Conservation (phyloP, 352 stramenopile species). For the Phytophthora podocarpi region DNA sequence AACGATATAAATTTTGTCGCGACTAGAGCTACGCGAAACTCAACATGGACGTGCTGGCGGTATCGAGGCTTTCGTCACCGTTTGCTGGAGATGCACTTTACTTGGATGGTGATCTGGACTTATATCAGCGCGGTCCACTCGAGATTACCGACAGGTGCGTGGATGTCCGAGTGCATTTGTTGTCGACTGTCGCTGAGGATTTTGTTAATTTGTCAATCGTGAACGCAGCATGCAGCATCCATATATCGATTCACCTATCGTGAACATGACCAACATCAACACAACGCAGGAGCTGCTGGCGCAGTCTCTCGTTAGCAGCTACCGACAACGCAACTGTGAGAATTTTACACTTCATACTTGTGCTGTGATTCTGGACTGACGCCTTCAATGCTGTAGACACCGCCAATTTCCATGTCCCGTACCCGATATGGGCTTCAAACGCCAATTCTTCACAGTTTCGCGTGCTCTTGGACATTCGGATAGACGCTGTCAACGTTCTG, state of each 20-base stretch:
- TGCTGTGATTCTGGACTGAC: not conserved
- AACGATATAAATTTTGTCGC: too few species aligned
- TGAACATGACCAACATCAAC: conserved; percentile 49
- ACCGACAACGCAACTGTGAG: conserved; percentile 60
- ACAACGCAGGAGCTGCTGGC: conserved; percentile 45
- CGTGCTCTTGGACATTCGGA: conserved; percentile 48
- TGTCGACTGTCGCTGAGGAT: not conserved
- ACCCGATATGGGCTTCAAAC: conserved; percentile 52
- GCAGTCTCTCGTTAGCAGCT: conserved; percentile 37
- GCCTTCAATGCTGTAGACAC: conserved; percentile 26
- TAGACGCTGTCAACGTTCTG: conserved; percentile 42
- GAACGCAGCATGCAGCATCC: conserved; percentile 43
- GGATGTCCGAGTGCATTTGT: not conserved
- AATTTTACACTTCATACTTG: not conserved
- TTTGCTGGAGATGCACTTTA: conserved; percentile 42
- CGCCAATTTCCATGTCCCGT: conserved; percentile 40
- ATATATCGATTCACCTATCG: conserved; percentile 39
- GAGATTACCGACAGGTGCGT: conserved; percentile 50
- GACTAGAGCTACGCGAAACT: conserved; percentile 49
- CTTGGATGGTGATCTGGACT: conserved; percentile 65
- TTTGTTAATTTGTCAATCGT: not conserved
- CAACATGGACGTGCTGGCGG: conserved; percentile 69
- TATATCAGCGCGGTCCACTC: conserved; percentile 54
- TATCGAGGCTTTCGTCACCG: conserved; percentile 42
- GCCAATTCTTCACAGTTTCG: conserved; percentile 32